These are phyloP conservation scores for Xanthoceras sorbifolium DNA, from an alignment of 345 rosid species.

Conservation along the genomic window DNA sequence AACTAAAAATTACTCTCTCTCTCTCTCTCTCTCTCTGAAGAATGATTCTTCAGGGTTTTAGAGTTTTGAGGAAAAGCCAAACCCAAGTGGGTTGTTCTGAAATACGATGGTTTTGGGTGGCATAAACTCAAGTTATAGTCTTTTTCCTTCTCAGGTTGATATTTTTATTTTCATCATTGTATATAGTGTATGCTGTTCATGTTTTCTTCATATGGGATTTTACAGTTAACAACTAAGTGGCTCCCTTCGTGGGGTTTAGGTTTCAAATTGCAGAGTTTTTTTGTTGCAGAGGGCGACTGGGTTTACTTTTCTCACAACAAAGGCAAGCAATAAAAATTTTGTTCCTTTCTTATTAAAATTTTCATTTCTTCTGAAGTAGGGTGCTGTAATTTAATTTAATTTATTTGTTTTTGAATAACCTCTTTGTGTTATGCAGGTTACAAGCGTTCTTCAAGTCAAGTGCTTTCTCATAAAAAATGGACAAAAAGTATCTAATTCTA, in stretches of 20 bases:
- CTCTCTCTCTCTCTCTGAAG: background rate
- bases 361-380: background rate
- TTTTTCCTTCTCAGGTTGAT: conserved; percentile 11
- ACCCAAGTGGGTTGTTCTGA: background rate
- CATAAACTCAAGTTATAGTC: conserved; percentile 10
- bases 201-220: conserved; percentile 10
- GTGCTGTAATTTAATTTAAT: background rate
- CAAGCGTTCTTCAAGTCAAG: conserved; percentile 20
- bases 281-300: conserved; percentile 18
- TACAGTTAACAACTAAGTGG: conserved; percentile 15
- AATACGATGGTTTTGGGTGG: conserved; percentile 25
- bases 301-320: conserved; percentile 25
- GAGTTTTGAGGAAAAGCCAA: background rate
- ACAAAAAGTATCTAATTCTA: conserved; percentile 22
- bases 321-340: conserved; percentile 31
- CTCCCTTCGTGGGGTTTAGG: conserved; percentile 20
- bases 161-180: background rate
- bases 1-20: no score
- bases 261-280: conserved; percentile 25
- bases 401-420: background rate
- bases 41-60: background rate
- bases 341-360: background rate
- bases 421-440: conserved; percentile 18
- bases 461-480: conserved; percentile 32
- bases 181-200: background rate